Evolutionary conservation across 768 basidiomycete genomes (phyloP).

Genomic region (Phaeotremella skinneri): DNA sequence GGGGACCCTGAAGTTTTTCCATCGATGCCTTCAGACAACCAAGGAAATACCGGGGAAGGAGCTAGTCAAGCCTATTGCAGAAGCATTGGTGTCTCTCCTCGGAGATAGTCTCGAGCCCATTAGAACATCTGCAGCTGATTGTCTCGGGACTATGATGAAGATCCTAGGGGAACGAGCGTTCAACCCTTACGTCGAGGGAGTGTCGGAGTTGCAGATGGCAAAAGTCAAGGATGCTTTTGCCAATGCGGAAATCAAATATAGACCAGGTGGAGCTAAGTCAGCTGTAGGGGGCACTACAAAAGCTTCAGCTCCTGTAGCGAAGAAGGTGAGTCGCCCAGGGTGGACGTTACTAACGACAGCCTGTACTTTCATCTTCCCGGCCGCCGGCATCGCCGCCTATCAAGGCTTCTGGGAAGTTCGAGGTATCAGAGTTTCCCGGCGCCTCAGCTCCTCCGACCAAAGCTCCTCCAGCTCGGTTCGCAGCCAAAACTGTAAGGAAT

Average conservation of each 20-base stretch:
- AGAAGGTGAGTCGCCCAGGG: constrained; percentile 30
- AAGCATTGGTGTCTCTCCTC: constrained; percentile 68
- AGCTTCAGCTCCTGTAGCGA: constrained; percentile 18
- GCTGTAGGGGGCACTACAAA: constrained; percentile 14
- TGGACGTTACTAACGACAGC: constrained; percentile 1
- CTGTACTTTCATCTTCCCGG: constrained; percentile 12
- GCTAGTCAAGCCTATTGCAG: constrained; percentile 79
- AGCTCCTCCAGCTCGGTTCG: constrained; percentile 40
- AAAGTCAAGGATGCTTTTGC: constrained; percentile 95
- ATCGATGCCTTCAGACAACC: constrained; percentile 71
- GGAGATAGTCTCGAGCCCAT: constrained; percentile 89
- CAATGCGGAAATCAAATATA: constrained; percentile 87
- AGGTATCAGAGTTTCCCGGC: constrained; percentile 44
- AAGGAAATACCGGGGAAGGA: constrained; percentile 65
- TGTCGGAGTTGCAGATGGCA: constrained; percentile 79
- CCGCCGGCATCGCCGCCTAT: constrained; percentile 35
- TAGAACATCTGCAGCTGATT: constrained; percentile 81
- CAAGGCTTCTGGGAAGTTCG: constrained; percentile 34
- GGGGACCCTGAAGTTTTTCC: constrained; percentile 81
- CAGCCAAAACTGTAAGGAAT: constrained; percentile 6
- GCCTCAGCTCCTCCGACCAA: constrained; percentile 40
- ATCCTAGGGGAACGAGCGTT: constrained; percentile 92
- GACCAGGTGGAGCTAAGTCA: constrained; percentile 58
- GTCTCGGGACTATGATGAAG: constrained; percentile 88
- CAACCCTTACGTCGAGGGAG: constrained; percentile 76